Base-by-base conservation (phyloP, 495 filamentous ascomycete genomes). In the Paragyromitra xinjiangensis region DNA sequence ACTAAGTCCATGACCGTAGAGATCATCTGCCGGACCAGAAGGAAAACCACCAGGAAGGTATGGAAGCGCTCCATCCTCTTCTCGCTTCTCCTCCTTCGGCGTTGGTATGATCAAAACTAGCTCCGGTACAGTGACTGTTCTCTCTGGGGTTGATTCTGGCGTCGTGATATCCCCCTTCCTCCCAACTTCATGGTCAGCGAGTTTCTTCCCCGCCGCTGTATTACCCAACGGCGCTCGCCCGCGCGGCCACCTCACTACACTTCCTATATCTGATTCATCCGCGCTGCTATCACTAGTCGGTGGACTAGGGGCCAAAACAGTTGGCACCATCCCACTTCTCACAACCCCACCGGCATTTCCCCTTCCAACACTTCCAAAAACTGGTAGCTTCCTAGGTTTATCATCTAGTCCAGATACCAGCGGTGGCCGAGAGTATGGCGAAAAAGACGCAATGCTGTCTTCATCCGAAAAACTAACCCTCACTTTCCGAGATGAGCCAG, bases 401-500 rank as follows among this genome's bases (percentile, higher is more conserved):
- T 62, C 48, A 5, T 56, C 72, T 3, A 39, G 29, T 5, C 29
- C 40, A 14, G n/a, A 14, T 24, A 71, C 24, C 5, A 74, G 19
- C 6, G 64, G 50, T 7, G 73, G 59, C 12, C 48, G 40, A n/a
- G 53, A 6, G 29, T 79, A 50, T 1, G 42, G 48, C 8, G 40
- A 3, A 40, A 77, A 77, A 9, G 65, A 68, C 12, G 58, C 69
- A 12, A 81, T 42, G 3, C 73, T 73, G 19, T 81, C 80, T 22
- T 78, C 80, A 19, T 81, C 80, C 9, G 79, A 81, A 37, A 81
- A 81, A 12, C 73, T 81, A n/a, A 81, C 80, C 4, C 80, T 66
- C 4, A 29, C 29, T n/a, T 59, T 51, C 19, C 29, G 24, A 9
- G 12, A 40, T 0, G 73, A 75, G 19, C 63, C 40, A 9, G 26